These are phyloP conservation scores for Colletotrichum sp. DNA, from an alignment of 2,329 filamentous ascomycete species.

Conservation along the genomic window DNA sequence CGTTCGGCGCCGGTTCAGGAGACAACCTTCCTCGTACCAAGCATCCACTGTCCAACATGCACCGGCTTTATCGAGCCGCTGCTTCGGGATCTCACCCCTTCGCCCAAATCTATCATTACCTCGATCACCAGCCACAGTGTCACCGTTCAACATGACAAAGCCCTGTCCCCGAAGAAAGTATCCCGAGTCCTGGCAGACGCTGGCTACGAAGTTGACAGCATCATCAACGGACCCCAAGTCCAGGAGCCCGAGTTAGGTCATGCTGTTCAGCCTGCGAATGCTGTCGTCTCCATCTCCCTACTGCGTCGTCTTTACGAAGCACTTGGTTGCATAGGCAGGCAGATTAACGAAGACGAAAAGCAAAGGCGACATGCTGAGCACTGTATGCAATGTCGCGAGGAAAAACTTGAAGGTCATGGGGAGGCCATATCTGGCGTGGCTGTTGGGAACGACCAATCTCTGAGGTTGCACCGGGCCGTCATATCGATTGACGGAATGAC, in stretches of 20 bases:
- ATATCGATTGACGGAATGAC: conserved; percentile 74
- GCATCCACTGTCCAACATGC: conserved; percentile 81
- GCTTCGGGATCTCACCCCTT: conserved; percentile 52
- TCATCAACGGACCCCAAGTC: conserved; percentile 47
- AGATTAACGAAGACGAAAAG: not conserved
- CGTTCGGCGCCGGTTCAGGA: not conserved
- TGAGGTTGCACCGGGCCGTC: conserved; percentile 36
- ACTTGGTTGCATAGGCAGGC: not conserved
- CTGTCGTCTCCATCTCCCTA: rapidly evolving
- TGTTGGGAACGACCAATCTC: conserved; percentile 34
- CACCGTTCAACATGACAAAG: conserved; percentile 58
- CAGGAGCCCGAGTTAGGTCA: not conserved
- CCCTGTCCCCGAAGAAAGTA: conserved; percentile 40
- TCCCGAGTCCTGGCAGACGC: conserved; percentile 48
- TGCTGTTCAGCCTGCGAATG: not conserved
- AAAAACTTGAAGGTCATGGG: not conserved
- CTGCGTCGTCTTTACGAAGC: not conserved
- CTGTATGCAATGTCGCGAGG: not conserved
- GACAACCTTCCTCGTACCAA: conserved; percentile 64
- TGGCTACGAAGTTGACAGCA: conserved; percentile 63
- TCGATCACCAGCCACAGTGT: conserved; percentile 69
- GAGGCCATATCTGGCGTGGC: not conserved
- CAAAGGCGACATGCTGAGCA: not conserved
- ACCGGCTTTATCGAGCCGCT: conserved; percentile 67
- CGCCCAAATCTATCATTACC: conserved; percentile 69